Conservation (phyloP, 164 flowering plant species). For the Akebia trifoliata region DNA sequence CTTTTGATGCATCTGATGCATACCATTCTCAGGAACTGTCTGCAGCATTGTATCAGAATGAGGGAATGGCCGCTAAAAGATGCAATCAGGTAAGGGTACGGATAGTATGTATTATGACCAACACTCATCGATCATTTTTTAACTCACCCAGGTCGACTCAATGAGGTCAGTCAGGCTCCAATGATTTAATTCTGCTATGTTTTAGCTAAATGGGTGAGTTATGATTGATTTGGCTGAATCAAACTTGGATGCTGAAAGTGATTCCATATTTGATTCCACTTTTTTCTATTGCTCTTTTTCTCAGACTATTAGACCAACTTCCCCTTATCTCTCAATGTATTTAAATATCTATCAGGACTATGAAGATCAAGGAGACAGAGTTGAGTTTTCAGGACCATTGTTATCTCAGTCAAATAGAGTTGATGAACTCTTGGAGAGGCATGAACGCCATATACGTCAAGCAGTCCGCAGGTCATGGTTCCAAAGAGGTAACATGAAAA, state of each 20-base stretch:
- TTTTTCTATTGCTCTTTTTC: no score
- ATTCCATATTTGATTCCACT: no score
- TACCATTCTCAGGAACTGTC: constrained; percentile 85
- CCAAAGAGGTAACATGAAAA: constrained; percentile 56
- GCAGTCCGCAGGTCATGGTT: constrained; percentile 87
- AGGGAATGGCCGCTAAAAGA: constrained; percentile 44
- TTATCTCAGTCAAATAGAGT: constrained; percentile 68
- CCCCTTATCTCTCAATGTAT: no score
- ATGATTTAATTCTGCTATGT: no score
- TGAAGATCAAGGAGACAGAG: constrained; percentile 61
- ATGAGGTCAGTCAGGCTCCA: no score
- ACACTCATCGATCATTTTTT: no score
- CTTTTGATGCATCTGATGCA: constrained; percentile 73
- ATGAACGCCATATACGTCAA: constrained; percentile 87
- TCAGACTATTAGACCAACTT: no score
- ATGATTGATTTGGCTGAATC: no score
- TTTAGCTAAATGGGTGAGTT: no score
- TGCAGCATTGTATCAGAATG: constrained; percentile 47
- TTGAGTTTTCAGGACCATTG: constrained; percentile 94
- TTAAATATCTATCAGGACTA: no score
- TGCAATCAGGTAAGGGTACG: constrained; percentile 55
- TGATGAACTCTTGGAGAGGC: constrained; percentile 77
- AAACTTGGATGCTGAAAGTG: no score
- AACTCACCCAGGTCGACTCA: no score
- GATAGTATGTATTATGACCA: neutral